A percentile compares a stretch with the other conserved stretches of the same genome.
phyloP scores from a whole-genome alignment of 441 rosid species.

The Brassica hybrid region DNA sequence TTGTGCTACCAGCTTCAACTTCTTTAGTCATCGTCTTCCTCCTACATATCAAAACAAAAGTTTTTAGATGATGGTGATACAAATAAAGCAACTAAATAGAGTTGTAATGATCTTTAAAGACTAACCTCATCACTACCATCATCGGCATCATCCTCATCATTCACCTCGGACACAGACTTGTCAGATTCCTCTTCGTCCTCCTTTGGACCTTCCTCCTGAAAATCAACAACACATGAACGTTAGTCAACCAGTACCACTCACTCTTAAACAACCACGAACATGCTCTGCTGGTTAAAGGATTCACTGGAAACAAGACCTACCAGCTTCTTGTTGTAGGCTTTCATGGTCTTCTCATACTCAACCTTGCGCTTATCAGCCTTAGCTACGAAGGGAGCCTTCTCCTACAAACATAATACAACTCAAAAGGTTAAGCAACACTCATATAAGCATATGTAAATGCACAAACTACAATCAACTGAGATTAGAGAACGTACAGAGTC shows the following conservation, averaged over 20 bases:
- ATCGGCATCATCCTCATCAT: conserved; percentile 65
- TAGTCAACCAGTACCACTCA: too few relatives aligned
- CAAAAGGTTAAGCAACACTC: not conserved
- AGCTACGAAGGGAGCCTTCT: conserved; percentile 78
- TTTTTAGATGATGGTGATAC: not conserved
- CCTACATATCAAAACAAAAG: conserved; percentile 48
- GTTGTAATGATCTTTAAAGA: not conserved
- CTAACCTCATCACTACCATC: conserved; percentile 75
- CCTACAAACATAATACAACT: conserved; percentile 48
- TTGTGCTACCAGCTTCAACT: conserved; percentile 44
- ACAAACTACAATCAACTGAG: not conserved
- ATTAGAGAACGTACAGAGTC: conserved; percentile 58
- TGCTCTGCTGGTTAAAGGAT: not conserved
- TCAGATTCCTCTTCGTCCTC: conserved; percentile 96
- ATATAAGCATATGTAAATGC: not conserved
- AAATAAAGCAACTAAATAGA: not conserved
- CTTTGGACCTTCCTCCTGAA: conserved; percentile 79
- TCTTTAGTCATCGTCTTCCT: conserved; percentile 77
- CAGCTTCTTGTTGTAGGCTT: conserved; percentile 86
- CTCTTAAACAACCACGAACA: not conserved
- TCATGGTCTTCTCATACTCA: conserved; percentile 96
- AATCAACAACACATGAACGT: not conserved
- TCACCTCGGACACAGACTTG: conserved; percentile 80
- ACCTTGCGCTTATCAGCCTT: conserved; percentile 92
- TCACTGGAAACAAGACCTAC: conserved; percentile 31